phyloP scores from a whole-genome alignment of 2,329 filamentous ascomycete genomes.

The Rachicladosporium sp. region DNA sequence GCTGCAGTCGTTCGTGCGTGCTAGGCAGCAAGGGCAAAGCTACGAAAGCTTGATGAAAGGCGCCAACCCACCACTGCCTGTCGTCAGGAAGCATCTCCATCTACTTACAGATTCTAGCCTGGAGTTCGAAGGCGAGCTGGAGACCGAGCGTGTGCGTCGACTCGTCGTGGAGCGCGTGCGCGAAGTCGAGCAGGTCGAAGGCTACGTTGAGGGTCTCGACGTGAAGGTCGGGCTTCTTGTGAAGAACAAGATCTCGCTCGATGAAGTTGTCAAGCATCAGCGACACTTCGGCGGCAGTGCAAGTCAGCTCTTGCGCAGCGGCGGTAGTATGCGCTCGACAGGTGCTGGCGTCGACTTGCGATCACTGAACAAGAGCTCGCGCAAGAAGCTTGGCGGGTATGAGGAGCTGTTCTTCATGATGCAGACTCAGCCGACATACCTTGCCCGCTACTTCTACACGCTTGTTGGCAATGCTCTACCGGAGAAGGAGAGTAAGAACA shows the following conservation, averaged over 20 bases:
- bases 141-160: slow-evolving; percentile 89
- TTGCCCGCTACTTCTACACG: slow-evolving; percentile 75
- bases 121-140: slow-evolving; percentile 96
- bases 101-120: slow-evolving; percentile 96
- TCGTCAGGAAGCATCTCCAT: slow-evolving; percentile 96
- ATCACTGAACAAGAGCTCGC: slow-evolving; percentile 90
- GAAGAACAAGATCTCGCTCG: slow-evolving; percentile 98
- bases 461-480: slow-evolving; percentile 71
- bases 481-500: slow-evolving; percentile 84
- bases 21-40: slow-evolving; percentile 89
- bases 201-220: slow-evolving; percentile 95
- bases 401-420: slow-evolving; percentile 96
- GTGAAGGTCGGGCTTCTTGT: slow-evolving; percentile 97
- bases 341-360: slow-evolving; percentile 84
- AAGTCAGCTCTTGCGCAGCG: slow-evolving; percentile 19
- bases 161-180: slow-evolving; percentile 94
- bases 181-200: slow-evolving; percentile 92
- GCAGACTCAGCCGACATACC: slow-evolving; percentile 90
- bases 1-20: slow-evolving; percentile 91
- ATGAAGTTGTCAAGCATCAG: slow-evolving; percentile 94
- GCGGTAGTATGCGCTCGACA: slow-evolving; percentile 41
- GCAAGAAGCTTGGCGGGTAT: slow-evolving; percentile 90
- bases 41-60: slow-evolving; percentile 95
- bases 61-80: slow-evolving; percentile 91
- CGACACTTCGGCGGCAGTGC: slow-evolving; percentile 73